These are phyloP conservation scores for Amanita phalloides DNA, from an alignment of 768 basidiomycete genomes.

Conservation along the genomic window DNA sequence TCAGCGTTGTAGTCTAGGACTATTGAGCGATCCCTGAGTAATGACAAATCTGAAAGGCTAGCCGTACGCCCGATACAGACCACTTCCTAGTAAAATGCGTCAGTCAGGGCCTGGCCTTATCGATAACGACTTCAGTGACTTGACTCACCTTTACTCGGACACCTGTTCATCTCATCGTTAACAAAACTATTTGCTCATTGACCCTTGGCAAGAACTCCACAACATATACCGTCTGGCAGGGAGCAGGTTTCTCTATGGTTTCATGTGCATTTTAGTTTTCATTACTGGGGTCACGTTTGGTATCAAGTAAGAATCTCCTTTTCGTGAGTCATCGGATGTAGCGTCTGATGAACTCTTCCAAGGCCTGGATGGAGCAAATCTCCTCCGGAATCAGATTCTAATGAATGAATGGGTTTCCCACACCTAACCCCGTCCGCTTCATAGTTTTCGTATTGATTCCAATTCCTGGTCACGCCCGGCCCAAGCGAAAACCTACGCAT, in stretches of 20 bases:
- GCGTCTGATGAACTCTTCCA: constrained; percentile 1
- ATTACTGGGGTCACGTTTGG: neutral
- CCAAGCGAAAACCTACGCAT: too few relatives aligned
- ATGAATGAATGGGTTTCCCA: too few relatives aligned
- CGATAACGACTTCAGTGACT: constrained; percentile 6
- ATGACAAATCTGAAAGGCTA: constrained; percentile 6
- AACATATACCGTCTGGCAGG: constrained; percentile 1
- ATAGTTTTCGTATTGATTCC: too few relatives aligned
- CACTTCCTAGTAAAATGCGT: neutral
- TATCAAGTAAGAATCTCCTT: neutral
- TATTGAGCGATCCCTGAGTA: too few relatives aligned
- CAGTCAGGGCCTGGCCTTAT: constrained; percentile 7
- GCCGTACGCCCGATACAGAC: neutral
- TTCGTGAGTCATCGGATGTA: neutral
- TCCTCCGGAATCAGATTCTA: too few relatives aligned
- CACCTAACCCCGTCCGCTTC: too few relatives aligned
- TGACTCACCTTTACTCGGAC: constrained; percentile 4
- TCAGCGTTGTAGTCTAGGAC: too few relatives aligned
- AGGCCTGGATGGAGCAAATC: neutral
- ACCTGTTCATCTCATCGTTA: neutral
- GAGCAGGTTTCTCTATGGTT: neutral
- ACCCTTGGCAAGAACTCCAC: neutral
- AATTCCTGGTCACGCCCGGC: too few relatives aligned
- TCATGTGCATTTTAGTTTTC: neutral
- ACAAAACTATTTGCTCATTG: neutral